Percentiles rank a stretch among this genome's conserved stretches.
Evolutionary conservation across 805 yeast species (phyloP).

Genomic region (Blastobotrys americana): DNA sequence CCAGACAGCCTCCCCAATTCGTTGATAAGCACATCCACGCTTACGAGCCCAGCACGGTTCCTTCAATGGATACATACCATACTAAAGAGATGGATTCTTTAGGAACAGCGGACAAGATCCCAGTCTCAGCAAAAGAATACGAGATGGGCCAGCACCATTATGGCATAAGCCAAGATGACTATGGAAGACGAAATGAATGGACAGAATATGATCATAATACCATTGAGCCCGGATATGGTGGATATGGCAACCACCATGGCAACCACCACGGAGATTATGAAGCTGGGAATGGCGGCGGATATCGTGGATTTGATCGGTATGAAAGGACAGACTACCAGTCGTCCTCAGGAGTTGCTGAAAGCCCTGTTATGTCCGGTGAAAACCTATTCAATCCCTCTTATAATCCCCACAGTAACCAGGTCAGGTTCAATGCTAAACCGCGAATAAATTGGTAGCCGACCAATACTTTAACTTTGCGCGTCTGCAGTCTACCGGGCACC

Average conservation of each 20-base stretch:
- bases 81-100: background rate
- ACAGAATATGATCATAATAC: background rate
- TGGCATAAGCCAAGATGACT: background rate
- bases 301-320: background rate
- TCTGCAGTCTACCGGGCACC: too few species aligned
- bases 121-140: background rate
- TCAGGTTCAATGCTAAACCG: background rate
- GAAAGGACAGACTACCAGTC: background rate
- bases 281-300: background rate
- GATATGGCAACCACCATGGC: background rate
- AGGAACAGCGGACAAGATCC: background rate
- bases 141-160: too few species aligned
- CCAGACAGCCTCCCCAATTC: slow-evolving; percentile 6
- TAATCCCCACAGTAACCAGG: background rate
- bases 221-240: background rate
- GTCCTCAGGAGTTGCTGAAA: background rate
- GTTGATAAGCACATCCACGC: background rate
- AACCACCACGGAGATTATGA: background rate
- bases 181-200: too few species aligned
- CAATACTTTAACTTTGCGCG: too few species aligned
- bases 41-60: background rate
- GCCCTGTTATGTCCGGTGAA: too few species aligned
- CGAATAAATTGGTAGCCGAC: background rate
- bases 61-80: background rate
- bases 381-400: background rate